These are phyloP conservation scores for Ophiocytium majus DNA, from an alignment of 352 stramenopile species.

Conservation along the genomic window DNA sequence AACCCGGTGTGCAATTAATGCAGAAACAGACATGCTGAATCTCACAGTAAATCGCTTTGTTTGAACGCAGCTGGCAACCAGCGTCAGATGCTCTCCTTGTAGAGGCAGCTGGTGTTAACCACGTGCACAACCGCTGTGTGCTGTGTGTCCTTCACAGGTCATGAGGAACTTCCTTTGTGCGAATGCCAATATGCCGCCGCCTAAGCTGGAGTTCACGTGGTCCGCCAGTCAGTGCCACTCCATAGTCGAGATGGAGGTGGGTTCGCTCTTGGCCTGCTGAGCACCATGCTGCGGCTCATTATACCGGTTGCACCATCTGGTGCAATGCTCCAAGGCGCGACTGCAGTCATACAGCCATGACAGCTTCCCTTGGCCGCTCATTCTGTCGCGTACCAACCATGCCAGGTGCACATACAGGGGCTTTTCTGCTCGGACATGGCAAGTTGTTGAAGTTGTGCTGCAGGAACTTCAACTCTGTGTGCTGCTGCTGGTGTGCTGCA, in stretches of 20 bases:
- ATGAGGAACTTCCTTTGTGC: slow-evolving; percentile 57
- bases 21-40: too few relatives aligned
- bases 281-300: slow-evolving; percentile 30
- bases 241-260: slow-evolving; percentile 57
- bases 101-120: too few relatives aligned
- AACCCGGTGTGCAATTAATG: too few relatives aligned
- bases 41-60: too few relatives aligned
- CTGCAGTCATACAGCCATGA: not conserved
- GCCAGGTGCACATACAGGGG: not conserved
- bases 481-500: too few relatives aligned
- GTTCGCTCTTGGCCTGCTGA: slow-evolving; percentile 48
- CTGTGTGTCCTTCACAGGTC: too few relatives aligned
- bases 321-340: not conserved
- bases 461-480: too few relatives aligned
- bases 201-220: slow-evolving; percentile 48
- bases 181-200: slow-evolving; percentile 55
- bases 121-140: too few relatives aligned
- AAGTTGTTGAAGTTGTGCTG: too few relatives aligned
- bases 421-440: not conserved
- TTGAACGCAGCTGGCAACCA: too few relatives aligned
- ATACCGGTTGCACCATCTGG: slow-evolving; percentile 18
- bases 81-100: too few relatives aligned
- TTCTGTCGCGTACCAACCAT: slow-evolving; percentile 14
- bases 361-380: slow-evolving; percentile 9
- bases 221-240: slow-evolving; percentile 22